These are phyloP conservation scores for Lactifluus rugatus DNA, from an alignment of 768 basidiomycete species.

Conservation along the genomic window DNA sequence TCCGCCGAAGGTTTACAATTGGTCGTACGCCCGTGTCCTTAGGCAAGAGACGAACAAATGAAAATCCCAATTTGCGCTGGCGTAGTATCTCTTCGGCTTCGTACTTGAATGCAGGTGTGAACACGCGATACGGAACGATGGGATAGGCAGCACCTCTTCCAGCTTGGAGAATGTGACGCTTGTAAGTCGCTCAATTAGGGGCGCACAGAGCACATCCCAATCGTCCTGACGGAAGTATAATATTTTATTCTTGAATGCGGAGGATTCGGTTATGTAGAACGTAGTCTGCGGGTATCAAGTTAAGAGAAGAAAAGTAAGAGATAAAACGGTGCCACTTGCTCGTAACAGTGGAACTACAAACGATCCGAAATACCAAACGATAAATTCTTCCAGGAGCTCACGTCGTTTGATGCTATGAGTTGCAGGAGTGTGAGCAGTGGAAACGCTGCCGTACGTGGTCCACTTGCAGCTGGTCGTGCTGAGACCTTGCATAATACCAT, in stretches of 20 bases:
- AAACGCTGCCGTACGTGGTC: constrained; percentile 43
- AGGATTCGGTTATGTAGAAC: constrained; percentile 91
- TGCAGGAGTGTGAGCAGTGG: constrained; percentile 38
- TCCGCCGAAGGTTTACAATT: constrained; percentile 78
- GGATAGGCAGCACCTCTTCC: constrained; percentile 41
- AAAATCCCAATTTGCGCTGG: constrained; percentile 71
- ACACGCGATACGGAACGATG: background rate
- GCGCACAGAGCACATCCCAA: constrained; percentile 77
- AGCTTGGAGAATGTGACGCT: constrained; percentile 62
- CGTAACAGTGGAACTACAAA: constrained; percentile 72
- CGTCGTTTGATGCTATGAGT: constrained; percentile 66
- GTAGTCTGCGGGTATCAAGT: constrained; percentile 49
- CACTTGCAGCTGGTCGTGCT: constrained; percentile 69
- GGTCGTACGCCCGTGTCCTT: constrained; percentile 94
- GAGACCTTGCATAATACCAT: constrained; percentile 68
- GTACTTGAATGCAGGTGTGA: constrained; percentile 30
- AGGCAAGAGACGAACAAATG: constrained; percentile 80
- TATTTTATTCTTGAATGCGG: constrained; percentile 70
- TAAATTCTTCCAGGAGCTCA: constrained; percentile 77
- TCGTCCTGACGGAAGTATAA: constrained; percentile 94
- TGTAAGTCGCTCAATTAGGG: constrained; percentile 69
- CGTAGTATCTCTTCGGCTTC: constrained; percentile 58
- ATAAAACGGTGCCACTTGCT: constrained; percentile 35
- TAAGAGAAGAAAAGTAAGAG: background rate
- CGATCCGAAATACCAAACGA: constrained; percentile 92